Evolutionary conservation across 352 stramenopile genomes (phyloP), one percentile per base, ranked within the genome.

Genomic region (Thalassiosira exigua): DNA sequence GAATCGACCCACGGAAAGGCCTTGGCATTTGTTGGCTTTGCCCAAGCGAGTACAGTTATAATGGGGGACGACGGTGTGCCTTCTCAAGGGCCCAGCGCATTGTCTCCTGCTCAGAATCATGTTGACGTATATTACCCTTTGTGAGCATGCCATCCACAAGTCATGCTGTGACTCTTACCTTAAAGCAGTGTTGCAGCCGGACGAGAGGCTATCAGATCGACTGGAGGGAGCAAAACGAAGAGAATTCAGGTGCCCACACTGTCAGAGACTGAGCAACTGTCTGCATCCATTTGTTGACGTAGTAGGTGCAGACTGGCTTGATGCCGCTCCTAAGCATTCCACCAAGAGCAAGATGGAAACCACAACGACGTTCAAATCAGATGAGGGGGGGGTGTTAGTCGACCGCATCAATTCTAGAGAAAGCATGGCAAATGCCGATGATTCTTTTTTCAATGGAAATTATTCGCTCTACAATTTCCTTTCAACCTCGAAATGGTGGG

Each of bases 231-330:
- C 68, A 11, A 97, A 95, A 24, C 96, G 96, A 80, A 95, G 96
- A 68, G 95, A 99, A 70, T 98, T 98, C 72, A 81, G 97, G 29
- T 99, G 96, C 79, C 96, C 96, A 3, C 70, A 98, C 14, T 99
- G 96, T 86, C 98, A 98, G 79, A 95, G 95, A 24, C 93, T 99
- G 33, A 97, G 94, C 7, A 99, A 99, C 69, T 95, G 96, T 54
- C 68, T 95, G n/a, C 76, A 94, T 44, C 91, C 91, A 48, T 92
- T 92, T 65, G 86, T 94, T 65, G 88, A 94, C 65, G 90, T 93
- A 9, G 88, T 68, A 32, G 69, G 69, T 12, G 7, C 14, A 14
- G 88, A 91, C 80, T 94, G 88, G 88, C 75, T 90, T 24, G 76
- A 90, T 44, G 56, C 30, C n/a, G 56, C 72, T 30, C 58, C 22